Conservation (phyloP, 1,284 basidiomycete genomes). For the Cutaneotrichosporon sp. region DNA sequence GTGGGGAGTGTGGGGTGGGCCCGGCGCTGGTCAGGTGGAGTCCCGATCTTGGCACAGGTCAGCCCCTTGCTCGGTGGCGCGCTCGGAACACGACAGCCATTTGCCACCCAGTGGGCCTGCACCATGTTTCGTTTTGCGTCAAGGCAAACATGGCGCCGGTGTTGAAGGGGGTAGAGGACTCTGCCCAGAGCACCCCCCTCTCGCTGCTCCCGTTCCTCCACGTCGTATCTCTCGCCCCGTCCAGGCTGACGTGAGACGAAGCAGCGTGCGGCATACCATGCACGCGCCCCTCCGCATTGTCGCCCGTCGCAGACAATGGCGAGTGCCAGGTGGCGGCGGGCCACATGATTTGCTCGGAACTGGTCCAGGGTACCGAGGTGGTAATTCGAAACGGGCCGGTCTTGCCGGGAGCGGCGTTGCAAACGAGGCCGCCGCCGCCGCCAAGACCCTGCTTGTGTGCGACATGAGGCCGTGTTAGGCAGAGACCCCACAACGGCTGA, state of each 20-base stretch:
- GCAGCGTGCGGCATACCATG: background rate
- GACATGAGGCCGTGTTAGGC: background rate
- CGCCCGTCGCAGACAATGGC: background rate
- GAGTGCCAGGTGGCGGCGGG: background rate
- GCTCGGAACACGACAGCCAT: too few relatives aligned
- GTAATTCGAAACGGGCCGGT: background rate
- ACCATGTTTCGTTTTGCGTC: too few relatives aligned
- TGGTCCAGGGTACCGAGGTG: background rate
- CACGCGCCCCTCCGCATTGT: background rate
- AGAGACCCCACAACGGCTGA: background rate
- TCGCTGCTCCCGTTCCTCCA: background rate
- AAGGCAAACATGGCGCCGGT: too few relatives aligned
- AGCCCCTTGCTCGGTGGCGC: too few relatives aligned
- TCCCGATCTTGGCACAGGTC: too few relatives aligned
- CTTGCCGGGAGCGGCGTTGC: background rate
- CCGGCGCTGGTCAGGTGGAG: too few relatives aligned
- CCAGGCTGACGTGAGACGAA: background rate
- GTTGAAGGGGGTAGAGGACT: too few relatives aligned
- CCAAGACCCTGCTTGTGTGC: too few relatives aligned
- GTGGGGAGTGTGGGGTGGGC: too few relatives aligned
- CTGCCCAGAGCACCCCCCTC: too few relatives aligned
- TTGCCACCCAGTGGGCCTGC: too few relatives aligned
- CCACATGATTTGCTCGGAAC: background rate
- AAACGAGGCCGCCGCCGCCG: background rate
- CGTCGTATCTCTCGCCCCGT: background rate